Evolutionary conservation across 1,139 yeast species (phyloP).

Genomic region (Hansenula sp.): DNA sequence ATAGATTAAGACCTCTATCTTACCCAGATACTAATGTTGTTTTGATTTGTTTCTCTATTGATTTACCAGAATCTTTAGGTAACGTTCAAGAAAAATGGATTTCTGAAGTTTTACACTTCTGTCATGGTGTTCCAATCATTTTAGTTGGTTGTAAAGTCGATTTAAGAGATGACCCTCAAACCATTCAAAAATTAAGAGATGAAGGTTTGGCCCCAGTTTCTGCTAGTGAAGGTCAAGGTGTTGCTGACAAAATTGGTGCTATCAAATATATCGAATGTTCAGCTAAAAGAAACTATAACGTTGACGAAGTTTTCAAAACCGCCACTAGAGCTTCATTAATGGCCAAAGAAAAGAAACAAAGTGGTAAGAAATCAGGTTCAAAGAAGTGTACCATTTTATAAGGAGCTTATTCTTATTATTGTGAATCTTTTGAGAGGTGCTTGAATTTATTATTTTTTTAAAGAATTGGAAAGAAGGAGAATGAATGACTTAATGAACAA

Average conservation of each 20-base stretch:
- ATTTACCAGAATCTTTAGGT: conserved; percentile 88
- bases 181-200: conserved; percentile 71
- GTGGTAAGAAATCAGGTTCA: conserved; percentile 24
- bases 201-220: conserved; percentile 76
- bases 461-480: too few relatives aligned
- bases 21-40: conserved; percentile 94
- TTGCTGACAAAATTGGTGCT: conserved; percentile 87
- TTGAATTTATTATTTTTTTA: neutral
- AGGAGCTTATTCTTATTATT: neutral
- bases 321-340: conserved; percentile 66
- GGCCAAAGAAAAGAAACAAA: conserved; percentile 30
- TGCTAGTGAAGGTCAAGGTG: conserved; percentile 74
- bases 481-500: too few relatives aligned
- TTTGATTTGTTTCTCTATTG: conserved; percentile 87
- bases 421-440: neutral
- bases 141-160: conserved; percentile 92
- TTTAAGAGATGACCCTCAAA: conserved; percentile 76
- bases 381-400: conserved; percentile 34
- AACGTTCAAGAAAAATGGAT: conserved; percentile 96
- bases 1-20: conserved; percentile 88
- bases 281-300: conserved; percentile 88
- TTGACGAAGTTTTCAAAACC: conserved; percentile 85
- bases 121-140: conserved; percentile 93
- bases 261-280: conserved; percentile 88
- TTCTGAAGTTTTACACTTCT: conserved; percentile 88